Percentiles rank a stretch among this genome's conserved stretches.
phyloP scores from a whole-genome alignment of 148 eudicot species.

The Camellia lanceoleosa region DNA sequence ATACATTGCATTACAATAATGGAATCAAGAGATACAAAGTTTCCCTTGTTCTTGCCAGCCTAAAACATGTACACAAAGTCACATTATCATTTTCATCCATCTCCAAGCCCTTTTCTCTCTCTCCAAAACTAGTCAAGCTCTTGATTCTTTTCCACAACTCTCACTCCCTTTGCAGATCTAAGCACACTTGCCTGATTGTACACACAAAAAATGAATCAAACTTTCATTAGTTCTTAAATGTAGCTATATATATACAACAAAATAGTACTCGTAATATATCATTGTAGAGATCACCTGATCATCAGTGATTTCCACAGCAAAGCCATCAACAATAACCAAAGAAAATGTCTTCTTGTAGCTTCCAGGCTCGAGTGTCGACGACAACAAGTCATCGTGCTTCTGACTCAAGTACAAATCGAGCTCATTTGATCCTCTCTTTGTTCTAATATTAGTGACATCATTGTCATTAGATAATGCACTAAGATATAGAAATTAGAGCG shows the following conservation, averaged over 20 bases:
- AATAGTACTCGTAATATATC: too few species aligned
- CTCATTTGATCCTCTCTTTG: slow-evolving; percentile 63
- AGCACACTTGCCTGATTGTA: slow-evolving; percentile 57
- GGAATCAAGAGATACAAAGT: background rate
- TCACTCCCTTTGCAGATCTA: slow-evolving; percentile 69
- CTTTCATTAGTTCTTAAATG: too few species aligned
- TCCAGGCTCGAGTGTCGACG: slow-evolving; percentile 50
- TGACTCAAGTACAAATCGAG: slow-evolving; percentile 65
- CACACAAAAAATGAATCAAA: too few species aligned
- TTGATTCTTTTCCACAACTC: slow-evolving; percentile 90
- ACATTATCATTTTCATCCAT: too few species aligned
- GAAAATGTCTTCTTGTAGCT: slow-evolving; percentile 67
- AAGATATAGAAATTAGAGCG: background rate
- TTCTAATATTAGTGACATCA: slow-evolving; percentile 24
- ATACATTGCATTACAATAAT: background rate
- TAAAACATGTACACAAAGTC: too few species aligned
- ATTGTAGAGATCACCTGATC: slow-evolving; percentile 47
- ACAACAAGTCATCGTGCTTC: slow-evolving; percentile 73
- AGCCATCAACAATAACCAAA: slow-evolving; percentile 79
- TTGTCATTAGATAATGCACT: too few species aligned
- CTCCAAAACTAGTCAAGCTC: slow-evolving; percentile 39
- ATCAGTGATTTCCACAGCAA: slow-evolving; percentile 66
- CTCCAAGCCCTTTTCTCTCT: background rate
- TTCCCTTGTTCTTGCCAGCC: too few species aligned
- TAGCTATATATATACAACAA: too few species aligned